Conservation (phyloP, 148 eudicot genomes). For the Vaccinium vitisidaea region DNA sequence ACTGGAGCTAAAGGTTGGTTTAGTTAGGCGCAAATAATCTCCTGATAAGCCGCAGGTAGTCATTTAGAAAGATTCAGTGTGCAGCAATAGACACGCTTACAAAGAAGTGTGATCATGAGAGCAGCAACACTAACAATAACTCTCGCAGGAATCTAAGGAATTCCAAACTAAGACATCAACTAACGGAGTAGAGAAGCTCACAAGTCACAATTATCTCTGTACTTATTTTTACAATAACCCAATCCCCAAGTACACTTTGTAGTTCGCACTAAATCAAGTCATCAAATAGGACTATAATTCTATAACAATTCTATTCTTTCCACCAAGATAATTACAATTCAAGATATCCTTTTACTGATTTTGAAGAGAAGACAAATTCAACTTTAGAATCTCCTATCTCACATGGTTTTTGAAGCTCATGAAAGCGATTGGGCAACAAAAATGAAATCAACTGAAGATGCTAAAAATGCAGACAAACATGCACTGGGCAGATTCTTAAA, state of each 20-base stretch:
- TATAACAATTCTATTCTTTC: neutral
- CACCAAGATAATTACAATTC: neutral
- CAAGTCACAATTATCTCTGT: neutral
- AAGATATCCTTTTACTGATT: neutral
- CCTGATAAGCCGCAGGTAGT: neutral
- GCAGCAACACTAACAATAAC: too few relatives aligned
- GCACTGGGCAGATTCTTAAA: neutral
- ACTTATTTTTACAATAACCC: neutral
- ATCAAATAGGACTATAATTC: neutral
- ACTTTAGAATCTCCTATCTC: neutral
- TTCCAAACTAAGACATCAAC: conserved; percentile 1
- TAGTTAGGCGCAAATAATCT: neutral
- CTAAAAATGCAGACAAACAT: neutral
- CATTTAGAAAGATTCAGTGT: neutral
- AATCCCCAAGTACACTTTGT: neutral
- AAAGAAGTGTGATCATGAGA: too few relatives aligned
- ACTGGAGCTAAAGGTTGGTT: neutral
- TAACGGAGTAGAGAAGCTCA: neutral
- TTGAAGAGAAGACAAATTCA: neutral
- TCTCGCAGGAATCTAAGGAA: neutral
- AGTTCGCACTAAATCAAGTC: neutral
- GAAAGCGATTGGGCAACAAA: neutral
- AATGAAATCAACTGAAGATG: conserved; percentile 3
- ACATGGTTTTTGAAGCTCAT: neutral
- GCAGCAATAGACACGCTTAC: neutral